These are phyloP conservation scores for Cutaneotrichosporon arboriforme DNA, from an alignment of 1,284 basidiomycete species.

Conservation along the genomic window DNA sequence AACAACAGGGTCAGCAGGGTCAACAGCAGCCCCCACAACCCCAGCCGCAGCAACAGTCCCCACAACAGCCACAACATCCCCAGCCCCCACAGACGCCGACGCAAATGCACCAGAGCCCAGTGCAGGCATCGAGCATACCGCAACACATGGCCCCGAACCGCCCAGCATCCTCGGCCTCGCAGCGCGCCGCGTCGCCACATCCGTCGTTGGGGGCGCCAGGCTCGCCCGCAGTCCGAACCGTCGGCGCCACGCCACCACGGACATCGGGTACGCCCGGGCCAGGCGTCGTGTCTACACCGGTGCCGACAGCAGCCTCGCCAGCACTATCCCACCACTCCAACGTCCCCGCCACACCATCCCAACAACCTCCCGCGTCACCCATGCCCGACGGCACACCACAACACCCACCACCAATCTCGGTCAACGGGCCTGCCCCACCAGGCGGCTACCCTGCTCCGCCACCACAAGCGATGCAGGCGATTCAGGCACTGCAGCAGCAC, in stretches of 20 bases:
- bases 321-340: constrained; percentile 28
- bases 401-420: neutral
- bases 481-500: constrained; percentile 23
- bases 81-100: constrained; percentile 11
- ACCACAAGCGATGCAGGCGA: constrained; percentile 18
- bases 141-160: constrained; percentile 41
- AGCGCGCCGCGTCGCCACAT: constrained; percentile 33
- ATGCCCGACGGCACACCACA: constrained; percentile 3
- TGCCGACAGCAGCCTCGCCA: constrained; percentile 24
- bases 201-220: constrained; percentile 9
- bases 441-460: constrained; percentile 2
- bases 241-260: constrained; percentile 9
- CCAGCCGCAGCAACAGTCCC: constrained; percentile 13
- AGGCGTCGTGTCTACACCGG: constrained; percentile 12
- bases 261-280: constrained; percentile 4
- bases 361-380: neutral
- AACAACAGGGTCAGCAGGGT: constrained; percentile 22
- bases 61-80: constrained; percentile 4
- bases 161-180: constrained; percentile 37
- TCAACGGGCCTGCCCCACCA: constrained; percentile 14
- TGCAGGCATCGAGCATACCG: constrained; percentile 31
- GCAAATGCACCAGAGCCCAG: constrained; percentile 24
- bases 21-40: constrained; percentile 23
- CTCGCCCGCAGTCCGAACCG: constrained; percentile 10
- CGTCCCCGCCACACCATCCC: constrained; percentile 15